Conservation (phyloP, 2,329 filamentous ascomycete species). For the Annulohypoxylon truncatum region DNA sequence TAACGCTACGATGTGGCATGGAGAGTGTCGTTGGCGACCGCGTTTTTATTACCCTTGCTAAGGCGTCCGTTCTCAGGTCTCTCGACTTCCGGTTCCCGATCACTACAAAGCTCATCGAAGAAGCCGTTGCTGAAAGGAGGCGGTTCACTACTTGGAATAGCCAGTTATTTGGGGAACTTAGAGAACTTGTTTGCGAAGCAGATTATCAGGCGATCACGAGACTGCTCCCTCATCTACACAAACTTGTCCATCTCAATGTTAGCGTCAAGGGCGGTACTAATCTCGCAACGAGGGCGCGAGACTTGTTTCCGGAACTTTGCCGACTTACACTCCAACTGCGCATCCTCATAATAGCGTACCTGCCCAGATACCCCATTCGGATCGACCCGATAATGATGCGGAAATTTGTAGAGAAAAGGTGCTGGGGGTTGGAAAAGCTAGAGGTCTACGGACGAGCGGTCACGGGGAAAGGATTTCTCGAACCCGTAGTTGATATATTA, state of each 20-base stretch:
- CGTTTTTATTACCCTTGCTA: slow-evolving; percentile 17
- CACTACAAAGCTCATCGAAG: background rate
- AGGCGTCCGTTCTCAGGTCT: slow-evolving; percentile 5
- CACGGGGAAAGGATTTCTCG: background rate
- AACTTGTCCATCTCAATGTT: slow-evolving; percentile 3
- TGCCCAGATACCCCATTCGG: background rate
- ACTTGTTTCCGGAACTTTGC: background rate
- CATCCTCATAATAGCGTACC: slow-evolving; percentile 1
- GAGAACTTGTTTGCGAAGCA: background rate
- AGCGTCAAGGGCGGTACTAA: background rate
- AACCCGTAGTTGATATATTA: background rate
- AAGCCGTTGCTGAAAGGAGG: background rate
- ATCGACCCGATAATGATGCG: background rate
- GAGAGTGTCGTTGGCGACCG: background rate
- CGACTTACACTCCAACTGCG: background rate
- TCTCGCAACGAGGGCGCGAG: background rate
- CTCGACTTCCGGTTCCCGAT: slow-evolving; percentile 2
- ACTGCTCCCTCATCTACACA: slow-evolving; percentile 12
- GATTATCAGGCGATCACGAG: background rate
- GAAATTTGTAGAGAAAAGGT: background rate
- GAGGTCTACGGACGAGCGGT: background rate
- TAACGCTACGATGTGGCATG: slow-evolving; percentile 6
- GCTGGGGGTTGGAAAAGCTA: background rate
- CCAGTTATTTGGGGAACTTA: slow-evolving; percentile 2
- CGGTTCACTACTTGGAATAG: background rate